These are phyloP conservation scores for Cyberlindnera maritima DNA, from an alignment of 805 yeast species.

Conservation along the genomic window DNA sequence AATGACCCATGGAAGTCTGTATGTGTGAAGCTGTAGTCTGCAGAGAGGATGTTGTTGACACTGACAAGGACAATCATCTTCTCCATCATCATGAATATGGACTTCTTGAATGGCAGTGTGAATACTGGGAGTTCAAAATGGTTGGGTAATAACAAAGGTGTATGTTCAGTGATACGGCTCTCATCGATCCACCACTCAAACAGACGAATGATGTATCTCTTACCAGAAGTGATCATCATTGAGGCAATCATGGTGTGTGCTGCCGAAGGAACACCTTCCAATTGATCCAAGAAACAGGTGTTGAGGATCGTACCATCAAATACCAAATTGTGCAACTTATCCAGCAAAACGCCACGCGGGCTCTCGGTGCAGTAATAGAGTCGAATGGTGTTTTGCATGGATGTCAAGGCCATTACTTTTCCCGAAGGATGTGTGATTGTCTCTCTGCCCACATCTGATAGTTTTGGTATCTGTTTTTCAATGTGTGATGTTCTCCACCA, in stretches of 20 bases:
- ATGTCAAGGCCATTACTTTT: constrained; percentile 35
- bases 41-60: constrained; percentile 46
- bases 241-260: constrained; percentile 35
- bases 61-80: constrained; percentile 35
- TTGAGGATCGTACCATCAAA: constrained; percentile 41
- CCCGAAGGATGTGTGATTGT: constrained; percentile 39
- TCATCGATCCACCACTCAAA: constrained; percentile 42
- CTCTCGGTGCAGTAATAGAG: constrained; percentile 37
- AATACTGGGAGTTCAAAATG: constrained; percentile 42
- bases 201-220: constrained; percentile 36
- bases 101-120: constrained; percentile 37
- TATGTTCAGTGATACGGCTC: constrained; percentile 30
- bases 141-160: constrained; percentile 39
- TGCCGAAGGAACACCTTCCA: constrained; percentile 18
- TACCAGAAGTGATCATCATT: constrained; percentile 35
- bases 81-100: constrained; percentile 39
- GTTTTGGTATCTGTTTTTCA: constrained; percentile 18
- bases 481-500: constrained; percentile 41
- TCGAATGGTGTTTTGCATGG: constrained; percentile 36
- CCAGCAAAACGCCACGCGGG: constrained; percentile 36
- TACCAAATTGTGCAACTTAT: constrained; percentile 37
- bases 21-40: constrained; percentile 36
- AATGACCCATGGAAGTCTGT: constrained; percentile 28
- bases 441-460: constrained; percentile 25
- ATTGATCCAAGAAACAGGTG: constrained; percentile 41